These are phyloP conservation scores for Phaseolus lunatus DNA, from an alignment of 306 rosid genomes.

Conservation along the genomic window DNA sequence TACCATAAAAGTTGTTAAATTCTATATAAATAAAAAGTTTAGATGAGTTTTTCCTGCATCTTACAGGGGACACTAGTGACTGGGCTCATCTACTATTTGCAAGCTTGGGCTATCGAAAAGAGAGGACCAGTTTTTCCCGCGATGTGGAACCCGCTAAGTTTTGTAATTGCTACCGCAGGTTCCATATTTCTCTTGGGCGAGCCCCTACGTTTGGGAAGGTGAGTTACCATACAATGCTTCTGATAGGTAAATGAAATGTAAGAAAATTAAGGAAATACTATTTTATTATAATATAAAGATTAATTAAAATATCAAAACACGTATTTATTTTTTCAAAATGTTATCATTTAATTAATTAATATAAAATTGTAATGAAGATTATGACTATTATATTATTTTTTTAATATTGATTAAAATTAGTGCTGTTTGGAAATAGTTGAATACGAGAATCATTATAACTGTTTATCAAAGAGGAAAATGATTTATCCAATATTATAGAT, in stretches of 20 bases:
- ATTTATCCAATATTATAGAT: too few relatives aligned
- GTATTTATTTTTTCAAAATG: too few relatives aligned
- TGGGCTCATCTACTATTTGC: constrained; percentile 46
- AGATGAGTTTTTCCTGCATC: too few relatives aligned
- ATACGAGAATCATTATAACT: too few relatives aligned
- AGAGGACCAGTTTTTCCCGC: constrained; percentile 60
- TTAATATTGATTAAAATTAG: not conserved
- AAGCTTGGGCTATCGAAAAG: constrained; percentile 52
- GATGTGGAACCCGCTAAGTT: constrained; percentile 61
- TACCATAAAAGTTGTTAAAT: not conserved
- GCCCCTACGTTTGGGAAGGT: constrained; percentile 56
- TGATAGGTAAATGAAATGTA: not conserved
- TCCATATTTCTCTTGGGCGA: constrained; percentile 56
- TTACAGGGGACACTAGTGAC: constrained; percentile 55
- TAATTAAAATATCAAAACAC: not conserved
- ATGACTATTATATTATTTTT: not conserved
- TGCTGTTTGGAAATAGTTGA: too few relatives aligned
- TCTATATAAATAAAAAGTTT: too few relatives aligned
- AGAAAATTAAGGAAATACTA: not conserved
- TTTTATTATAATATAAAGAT: not conserved
- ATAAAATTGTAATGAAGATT: not conserved
- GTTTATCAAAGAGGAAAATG: too few relatives aligned
- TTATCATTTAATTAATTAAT: not conserved
- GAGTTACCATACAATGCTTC: not conserved
- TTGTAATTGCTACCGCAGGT: constrained; percentile 52